Evolutionary conservation across 208 protist genomes (phyloP).

Genomic region (Trypanosomatidae sp.): DNA sequence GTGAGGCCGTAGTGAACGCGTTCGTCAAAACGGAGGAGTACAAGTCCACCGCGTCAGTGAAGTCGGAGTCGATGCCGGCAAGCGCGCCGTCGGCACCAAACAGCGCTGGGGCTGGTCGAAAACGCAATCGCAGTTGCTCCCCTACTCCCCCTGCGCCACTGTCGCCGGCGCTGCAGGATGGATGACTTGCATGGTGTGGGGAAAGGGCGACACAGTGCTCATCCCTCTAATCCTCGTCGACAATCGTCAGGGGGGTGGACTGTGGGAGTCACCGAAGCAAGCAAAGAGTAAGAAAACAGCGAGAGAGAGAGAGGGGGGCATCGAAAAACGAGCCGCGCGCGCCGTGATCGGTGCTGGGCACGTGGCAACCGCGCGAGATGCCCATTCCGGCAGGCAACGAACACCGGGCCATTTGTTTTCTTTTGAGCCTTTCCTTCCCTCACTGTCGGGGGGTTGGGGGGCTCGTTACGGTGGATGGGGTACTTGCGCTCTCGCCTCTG

Average conservation of each 20-base stretch:
- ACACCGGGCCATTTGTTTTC: too few species aligned
- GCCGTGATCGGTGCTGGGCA: too few species aligned
- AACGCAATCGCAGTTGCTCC: constrained; percentile 7
- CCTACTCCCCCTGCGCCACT: not conserved
- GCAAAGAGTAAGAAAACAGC: not conserved
- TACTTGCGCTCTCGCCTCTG: too few species aligned
- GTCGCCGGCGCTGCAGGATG: not conserved
- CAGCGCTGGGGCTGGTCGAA: not conserved
- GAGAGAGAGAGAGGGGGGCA: not conserved
- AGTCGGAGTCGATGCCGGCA: not conserved
- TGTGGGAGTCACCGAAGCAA: too few species aligned
- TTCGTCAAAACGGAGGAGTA: not conserved
- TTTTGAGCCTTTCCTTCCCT: too few species aligned
- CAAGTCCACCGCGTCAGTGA: not conserved
- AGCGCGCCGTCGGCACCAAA: not conserved
- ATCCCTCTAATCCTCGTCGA: not conserved
- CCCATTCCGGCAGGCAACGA: too few species aligned
- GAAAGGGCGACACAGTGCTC: not conserved
- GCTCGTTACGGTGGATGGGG: too few species aligned
- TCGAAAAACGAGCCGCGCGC: too few species aligned
- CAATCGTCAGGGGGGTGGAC: not conserved
- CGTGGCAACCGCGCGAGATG: too few species aligned
- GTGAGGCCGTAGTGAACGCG: constrained; percentile 7
- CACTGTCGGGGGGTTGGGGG: too few species aligned
- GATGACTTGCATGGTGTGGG: not conserved